Evolutionary conservation across 208 protist genomes (phyloP), one percentile per base, ranked within the genome.

Genomic region (Vickermania ingenoplastis): DNA sequence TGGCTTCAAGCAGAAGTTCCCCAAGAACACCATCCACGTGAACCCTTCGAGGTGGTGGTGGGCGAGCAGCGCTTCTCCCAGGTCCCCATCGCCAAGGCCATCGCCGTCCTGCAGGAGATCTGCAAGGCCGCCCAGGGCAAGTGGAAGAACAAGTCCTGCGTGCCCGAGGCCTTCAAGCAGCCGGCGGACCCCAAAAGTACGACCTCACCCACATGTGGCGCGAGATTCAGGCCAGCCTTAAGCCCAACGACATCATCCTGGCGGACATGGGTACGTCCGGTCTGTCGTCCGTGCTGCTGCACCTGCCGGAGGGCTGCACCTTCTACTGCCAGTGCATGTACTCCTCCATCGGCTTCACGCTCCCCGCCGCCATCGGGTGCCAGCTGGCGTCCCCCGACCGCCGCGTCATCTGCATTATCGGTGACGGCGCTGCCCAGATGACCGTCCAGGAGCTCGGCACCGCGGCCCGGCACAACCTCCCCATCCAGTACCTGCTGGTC

Each of bases 221-320:
- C 28, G 72, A 79, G 64, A 2, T 79, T 1, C 72, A 73, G 53
- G 59, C n/a, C 7, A 51, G 59, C 23, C 54, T 83, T 22, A 53
- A 0, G 55, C 61, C 67, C 28, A 63, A 62, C 55, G 77, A 74
- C 59, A 72, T 79, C 41, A 2, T 83, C 1, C 65, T 74, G 30
- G 60, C 76, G 22, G 77, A 79, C 61, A 63, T 72, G 59, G 77
- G 77, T 41, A 74, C 73, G 59, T 67, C 63, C n/a, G 73, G 63
- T 63, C 66, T 24, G 31, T 49, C 73, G 5, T 21, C 53, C n/a
- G 58, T 59, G 14, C 68, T 69, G n/a, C 60, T 77, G 0, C 41
- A 67, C 24, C 25, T 83, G 63, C 77, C 69, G 3, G 54, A 61
- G 22, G 51, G 64, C 13, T 24, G 49, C 25, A 65, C 31, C 27